phyloP scores from a whole-genome alignment of 2,329 filamentous ascomycete genomes.

The Microdochium trichocladiopsis region DNA sequence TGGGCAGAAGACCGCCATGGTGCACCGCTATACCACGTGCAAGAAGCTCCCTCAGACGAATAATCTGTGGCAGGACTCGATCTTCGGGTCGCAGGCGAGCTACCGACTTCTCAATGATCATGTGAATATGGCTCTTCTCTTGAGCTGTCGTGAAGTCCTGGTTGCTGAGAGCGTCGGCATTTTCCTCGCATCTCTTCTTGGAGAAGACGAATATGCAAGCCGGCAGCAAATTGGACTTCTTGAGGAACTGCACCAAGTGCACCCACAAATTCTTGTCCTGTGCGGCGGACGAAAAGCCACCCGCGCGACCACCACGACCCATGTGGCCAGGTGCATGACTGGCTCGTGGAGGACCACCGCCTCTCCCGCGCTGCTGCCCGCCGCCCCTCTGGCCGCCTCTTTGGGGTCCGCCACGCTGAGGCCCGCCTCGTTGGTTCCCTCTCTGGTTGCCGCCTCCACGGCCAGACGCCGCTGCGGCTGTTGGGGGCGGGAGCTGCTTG shows the following conservation, averaged over 20 bases:
- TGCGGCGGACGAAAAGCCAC: conserved; percentile 79
- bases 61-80: conserved; percentile 82
- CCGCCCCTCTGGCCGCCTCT: conserved; percentile 41
- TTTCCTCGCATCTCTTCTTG: conserved; percentile 95
- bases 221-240: conserved; percentile 79
- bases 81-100: conserved; percentile 89
- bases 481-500: conserved; percentile 42
- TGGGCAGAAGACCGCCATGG: conserved; percentile 87
- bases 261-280: conserved; percentile 98
- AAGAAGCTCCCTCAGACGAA: conserved; percentile 77
- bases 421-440: conserved; percentile 45
- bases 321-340: conserved; percentile 73
- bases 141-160: conserved; percentile 89
- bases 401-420: conserved; percentile 37
- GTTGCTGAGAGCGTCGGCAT: conserved; percentile 89
- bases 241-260: conserved; percentile 84
- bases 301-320: conserved; percentile 77
- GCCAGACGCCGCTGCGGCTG: conserved; percentile 20
- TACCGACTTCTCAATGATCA: conserved; percentile 94
- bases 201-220: conserved; percentile 98
- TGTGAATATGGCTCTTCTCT: conserved; percentile 95
- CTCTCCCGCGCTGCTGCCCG: conserved; percentile 45
- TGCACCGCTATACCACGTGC: conserved; percentile 90
- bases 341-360: conserved; percentile 50
- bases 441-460: conserved; percentile 43